These are phyloP conservation scores for Conoideocrella luteorostrata DNA, from an alignment of 2,329 filamentous ascomycete genomes.

Conservation along the genomic window DNA sequence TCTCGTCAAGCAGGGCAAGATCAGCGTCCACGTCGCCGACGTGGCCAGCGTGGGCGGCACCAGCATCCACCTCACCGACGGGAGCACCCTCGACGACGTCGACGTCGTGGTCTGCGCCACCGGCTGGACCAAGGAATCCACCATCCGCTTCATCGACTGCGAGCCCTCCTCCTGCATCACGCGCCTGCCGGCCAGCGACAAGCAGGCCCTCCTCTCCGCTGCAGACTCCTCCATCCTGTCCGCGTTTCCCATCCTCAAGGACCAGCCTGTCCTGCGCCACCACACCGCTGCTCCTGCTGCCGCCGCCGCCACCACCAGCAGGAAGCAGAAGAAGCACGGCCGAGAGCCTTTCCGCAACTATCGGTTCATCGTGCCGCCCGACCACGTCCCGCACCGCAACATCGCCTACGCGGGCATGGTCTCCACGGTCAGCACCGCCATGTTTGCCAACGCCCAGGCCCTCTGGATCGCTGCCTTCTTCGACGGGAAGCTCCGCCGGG, in stretches of 20 bases:
- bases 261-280: background rate
- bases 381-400: background rate
- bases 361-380: conserved; percentile 4
- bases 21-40: conserved; percentile 42
- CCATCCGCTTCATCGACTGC: conserved; percentile 33
- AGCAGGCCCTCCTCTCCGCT: background rate
- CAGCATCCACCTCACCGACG: conserved; percentile 36
- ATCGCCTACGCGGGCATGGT: conserved; percentile 2
- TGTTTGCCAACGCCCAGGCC: conserved; percentile 2
- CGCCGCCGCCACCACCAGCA: too few relatives aligned
- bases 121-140: conserved; percentile 41
- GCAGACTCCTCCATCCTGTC: conserved; percentile 3
- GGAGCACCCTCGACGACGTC: conserved; percentile 28
- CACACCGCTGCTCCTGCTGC: too few relatives aligned
- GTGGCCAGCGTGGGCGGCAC: conserved; percentile 32
- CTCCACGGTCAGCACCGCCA: background rate
- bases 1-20: conserved; percentile 39
- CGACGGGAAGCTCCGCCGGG: background rate
- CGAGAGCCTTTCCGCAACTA: conserved; percentile 1
- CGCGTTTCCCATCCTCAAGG: background rate
- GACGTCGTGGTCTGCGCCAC: conserved; percentile 46
- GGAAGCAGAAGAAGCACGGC: too few relatives aligned
- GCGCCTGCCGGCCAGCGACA: background rate
- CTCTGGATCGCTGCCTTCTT: conserved; percentile 5
- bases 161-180: background rate